A percentile compares a stretch with the other conserved stretches of the same genome.
Conservation (phyloP, 202 grass and related monocot species). For the Dendrocalamus latiflorus region DNA sequence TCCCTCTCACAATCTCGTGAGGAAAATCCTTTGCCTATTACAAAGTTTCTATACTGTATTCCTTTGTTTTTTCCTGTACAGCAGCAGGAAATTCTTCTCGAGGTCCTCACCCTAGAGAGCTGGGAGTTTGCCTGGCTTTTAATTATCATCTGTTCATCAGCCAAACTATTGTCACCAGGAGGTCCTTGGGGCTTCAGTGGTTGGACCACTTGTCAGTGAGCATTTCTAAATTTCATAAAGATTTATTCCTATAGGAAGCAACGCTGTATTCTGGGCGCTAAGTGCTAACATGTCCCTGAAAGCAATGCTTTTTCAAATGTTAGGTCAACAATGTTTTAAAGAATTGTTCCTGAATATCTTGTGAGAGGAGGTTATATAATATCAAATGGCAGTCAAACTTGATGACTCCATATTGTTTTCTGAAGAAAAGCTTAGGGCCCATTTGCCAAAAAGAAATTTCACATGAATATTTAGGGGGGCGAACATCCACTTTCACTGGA, state of each 20-base stretch:
- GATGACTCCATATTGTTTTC: background rate
- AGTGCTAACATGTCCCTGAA: background rate
- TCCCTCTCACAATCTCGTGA: background rate
- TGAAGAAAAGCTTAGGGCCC: background rate
- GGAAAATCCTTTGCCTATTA: background rate
- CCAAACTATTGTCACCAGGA: background rate
- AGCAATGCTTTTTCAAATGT: background rate
- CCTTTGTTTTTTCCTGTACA: background rate
- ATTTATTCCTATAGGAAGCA: background rate
- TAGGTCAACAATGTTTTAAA: background rate
- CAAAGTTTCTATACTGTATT: constrained; percentile 1
- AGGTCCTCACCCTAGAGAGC: background rate
- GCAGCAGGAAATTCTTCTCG: background rate
- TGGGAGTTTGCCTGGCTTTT: background rate
- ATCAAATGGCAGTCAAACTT: background rate
- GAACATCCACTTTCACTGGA: background rate
- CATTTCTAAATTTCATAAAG: background rate
- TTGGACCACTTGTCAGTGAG: background rate
- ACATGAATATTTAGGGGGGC: background rate
- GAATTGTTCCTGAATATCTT: background rate
- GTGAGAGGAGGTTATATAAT: background rate
- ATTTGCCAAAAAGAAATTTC: background rate
- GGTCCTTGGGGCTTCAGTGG: background rate
- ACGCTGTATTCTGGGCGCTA: background rate
- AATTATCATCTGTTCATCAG: constrained; percentile 3